Evolutionary conservation across 176 grass and related monocot species (phyloP), one percentile per base, ranked within the genome.

Genomic region (Eleusine indica): DNA sequence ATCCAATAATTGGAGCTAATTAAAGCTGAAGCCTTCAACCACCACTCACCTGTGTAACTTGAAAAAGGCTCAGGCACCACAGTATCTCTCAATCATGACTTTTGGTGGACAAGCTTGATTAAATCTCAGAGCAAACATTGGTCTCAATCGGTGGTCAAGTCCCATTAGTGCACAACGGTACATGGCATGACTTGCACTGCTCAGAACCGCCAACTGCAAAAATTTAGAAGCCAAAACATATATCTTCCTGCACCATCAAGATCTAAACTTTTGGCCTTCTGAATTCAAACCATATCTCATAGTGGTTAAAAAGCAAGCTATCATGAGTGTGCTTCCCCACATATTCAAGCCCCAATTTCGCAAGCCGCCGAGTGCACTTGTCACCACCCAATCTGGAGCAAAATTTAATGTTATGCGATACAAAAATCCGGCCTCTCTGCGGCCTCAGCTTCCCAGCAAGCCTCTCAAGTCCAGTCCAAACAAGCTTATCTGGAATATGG

Each of bases 251-350:
- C 2, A 61, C 76, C 49, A 64, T 44, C 28, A 67, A 56, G 56
- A 66, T 73, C 80, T 93, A 97, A 77, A 85, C 66, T 69, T 91
- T 88, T 46, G 85, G 47, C 53, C 87, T 95, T 68, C 70, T 74
- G 70, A 98, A 98, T 83, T 98, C 96, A 66, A 90, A 98, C 96
- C 93, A 98, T 3, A 93, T 92, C 88, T 98, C 96, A 3, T 93
- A 98, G 88, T 95, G 96, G 86, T 94, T 98, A 80, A 98, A 98
- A 71, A 98, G 72, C 75, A 98, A 89, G 51, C 96, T 98, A 79
- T 98, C 96, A 85, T 98, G 93, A 70, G 89, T 95, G 58, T 72
- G 88, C 86, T 91, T 91, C 25, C 87, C 89, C 28, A 90, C 87
- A 85, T 92, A 95, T 19, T 95, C 87, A 57, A 98, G 88, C 15